Evolutionary conservation across 306 rosid genomes (phyloP).

Genomic region (Sindora glabra): DNA sequence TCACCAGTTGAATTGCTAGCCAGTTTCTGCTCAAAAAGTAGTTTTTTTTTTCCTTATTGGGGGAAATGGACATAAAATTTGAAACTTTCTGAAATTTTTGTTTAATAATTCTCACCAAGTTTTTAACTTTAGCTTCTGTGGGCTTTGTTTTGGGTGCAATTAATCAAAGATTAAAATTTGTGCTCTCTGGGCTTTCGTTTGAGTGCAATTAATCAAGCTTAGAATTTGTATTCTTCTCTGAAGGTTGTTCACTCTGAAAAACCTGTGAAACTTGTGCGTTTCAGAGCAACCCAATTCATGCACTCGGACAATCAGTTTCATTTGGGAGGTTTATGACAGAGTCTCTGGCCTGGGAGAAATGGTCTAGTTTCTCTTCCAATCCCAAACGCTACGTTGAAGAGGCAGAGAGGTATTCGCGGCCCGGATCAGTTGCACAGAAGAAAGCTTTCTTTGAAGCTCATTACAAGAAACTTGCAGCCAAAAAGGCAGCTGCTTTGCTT

Average conservation of each 20-base stretch:
- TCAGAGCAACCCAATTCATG: constrained; percentile 46
- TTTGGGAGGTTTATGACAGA: no score
- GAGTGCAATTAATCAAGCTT: no score
- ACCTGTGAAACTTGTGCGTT: no score
- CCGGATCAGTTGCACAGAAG: constrained; percentile 96
- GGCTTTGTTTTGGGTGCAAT: constrained; percentile 3
- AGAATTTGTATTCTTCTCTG: not conserved
- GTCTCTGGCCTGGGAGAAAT: no score
- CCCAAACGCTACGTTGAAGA: constrained; percentile 91
- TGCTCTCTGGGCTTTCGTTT: no score
- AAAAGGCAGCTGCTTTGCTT: constrained; percentile 68
- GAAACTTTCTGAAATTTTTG: no score
- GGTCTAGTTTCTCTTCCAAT: constrained; percentile 17
- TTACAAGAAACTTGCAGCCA: constrained; percentile 88
- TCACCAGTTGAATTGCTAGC: not conserved
- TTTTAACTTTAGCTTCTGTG: not conserved
- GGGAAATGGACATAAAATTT: no score
- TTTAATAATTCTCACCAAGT: no score
- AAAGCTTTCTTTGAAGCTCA: constrained; percentile 99
- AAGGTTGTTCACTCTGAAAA: constrained; percentile 28
- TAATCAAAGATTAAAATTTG: no score
- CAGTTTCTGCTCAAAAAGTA: not conserved
- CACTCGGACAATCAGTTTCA: no score
- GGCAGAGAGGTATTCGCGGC: constrained; percentile 72
- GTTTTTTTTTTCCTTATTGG: no score